Evolutionary conservation across 768 basidiomycete genomes (phyloP), one percentile per base, ranked within the genome.

Genomic region (Auricularia cornea): DNA sequence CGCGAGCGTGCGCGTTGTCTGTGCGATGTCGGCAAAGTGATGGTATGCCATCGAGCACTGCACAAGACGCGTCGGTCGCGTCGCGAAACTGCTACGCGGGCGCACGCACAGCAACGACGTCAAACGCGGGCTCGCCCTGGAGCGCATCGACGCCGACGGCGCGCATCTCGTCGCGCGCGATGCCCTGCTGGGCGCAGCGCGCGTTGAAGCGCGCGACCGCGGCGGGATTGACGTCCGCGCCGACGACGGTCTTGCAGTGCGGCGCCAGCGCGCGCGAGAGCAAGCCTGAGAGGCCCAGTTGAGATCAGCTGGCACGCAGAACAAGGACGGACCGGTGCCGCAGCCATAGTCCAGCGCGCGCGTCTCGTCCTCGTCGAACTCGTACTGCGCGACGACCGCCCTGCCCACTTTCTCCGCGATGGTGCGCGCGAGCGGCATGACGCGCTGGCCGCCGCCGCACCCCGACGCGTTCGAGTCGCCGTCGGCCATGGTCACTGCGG

Each of bases 311-410:
- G 14, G 38, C 23, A 2, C 32, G 20, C 29, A 40, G 40, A 28
- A 30, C 26, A 63, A 33, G 38, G 38, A 68, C 75, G 40, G 63
- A 86, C 87, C 89, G 65, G 82, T 82, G 14, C 89, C 88, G 70
- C 89, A 91, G 3, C 89, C 89, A 68, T 82, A 91, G 67, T 91
- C 90, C 80, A 92, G 77, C 20, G 87, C 77, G 5, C 72, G 76
- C 4, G 89, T 90, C 5, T 67, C 68, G 31, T 83, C 78, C 52
- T 82, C 81, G 61, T 84, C 76, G 67, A 91, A 86, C 0, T 75
- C 65, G 65, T 81, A 83, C 2, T 66, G 68, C 40, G 70, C 59
- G n/a, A 65, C 52, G 63, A 81, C 76, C 1, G 70, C 72, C 18
- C 59, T 61, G 0, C 70, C 72, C 20, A 73, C 61, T 51, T 61